phyloP scores from a whole-genome alignment of 306 rosid species.

The Pyrus communis region DNA sequence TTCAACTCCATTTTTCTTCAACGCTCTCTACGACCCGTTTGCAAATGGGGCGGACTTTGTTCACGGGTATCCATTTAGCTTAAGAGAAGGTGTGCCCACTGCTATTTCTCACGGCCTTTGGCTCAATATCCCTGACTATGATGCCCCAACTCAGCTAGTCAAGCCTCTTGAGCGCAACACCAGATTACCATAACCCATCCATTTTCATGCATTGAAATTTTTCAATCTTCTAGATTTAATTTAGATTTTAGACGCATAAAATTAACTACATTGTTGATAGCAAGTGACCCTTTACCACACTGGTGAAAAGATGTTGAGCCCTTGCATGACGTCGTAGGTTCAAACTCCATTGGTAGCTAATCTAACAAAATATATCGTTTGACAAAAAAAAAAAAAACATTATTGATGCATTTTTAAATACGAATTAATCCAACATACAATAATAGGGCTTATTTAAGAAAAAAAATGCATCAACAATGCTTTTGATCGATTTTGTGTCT shows the following conservation, averaged over 20 bases:
- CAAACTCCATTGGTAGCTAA: too few species aligned
- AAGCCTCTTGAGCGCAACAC: conserved; percentile 49
- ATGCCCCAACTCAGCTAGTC: conserved; percentile 42
- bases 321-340: too few species aligned
- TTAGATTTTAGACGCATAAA: background rate
- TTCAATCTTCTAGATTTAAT: background rate
- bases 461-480: background rate
- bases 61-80: conserved; percentile 66
- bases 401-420: too few species aligned
- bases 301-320: too few species aligned
- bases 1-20: conserved; percentile 36
- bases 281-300: too few species aligned
- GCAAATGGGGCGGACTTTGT: conserved; percentile 62
- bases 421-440: background rate
- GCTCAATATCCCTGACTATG: conserved; percentile 73
- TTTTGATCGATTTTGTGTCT: background rate
- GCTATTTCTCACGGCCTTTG: conserved; percentile 71
- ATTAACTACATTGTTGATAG: too few species aligned
- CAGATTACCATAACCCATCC: conserved; percentile 6
- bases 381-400: too few species aligned
- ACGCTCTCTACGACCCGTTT: conserved; percentile 29
- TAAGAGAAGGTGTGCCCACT: conserved; percentile 62
- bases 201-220: background rate
- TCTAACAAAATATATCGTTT: too few species aligned
- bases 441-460: too few species aligned